phyloP scores from a whole-genome alignment of 495 filamentous ascomycete genomes.

The Aspergillus kassunensis region DNA sequence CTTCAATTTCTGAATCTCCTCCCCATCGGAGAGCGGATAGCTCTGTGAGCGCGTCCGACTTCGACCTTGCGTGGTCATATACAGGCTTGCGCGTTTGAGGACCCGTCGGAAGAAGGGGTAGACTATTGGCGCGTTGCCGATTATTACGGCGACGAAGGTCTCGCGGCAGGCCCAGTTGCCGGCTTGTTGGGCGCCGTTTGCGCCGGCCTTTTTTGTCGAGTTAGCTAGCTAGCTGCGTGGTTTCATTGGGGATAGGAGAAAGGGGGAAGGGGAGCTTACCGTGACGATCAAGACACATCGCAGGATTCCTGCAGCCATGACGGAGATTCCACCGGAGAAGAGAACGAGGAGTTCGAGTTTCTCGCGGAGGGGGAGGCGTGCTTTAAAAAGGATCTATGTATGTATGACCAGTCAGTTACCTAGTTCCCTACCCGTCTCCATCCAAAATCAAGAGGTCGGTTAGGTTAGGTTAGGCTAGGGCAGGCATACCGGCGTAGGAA shows the following conservation, averaged over 20 bases:
- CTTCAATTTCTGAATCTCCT: conserved; percentile 13
- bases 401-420: background rate
- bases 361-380: conserved; percentile 45
- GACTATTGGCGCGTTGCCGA: conserved; percentile 59
- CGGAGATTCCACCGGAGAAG: conserved; percentile 56
- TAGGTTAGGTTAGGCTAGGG: conserved; percentile 3
- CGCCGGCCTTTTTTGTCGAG: conserved; percentile 29
- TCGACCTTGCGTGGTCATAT: conserved; percentile 25
- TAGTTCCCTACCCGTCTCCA: too few relatives aligned
- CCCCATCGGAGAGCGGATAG: conserved; percentile 30
- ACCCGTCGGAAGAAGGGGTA: conserved; percentile 47
- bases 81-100: conserved; percentile 29
- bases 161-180: conserved; percentile 62
- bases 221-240: conserved; percentile 9
- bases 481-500: conserved; percentile 46
- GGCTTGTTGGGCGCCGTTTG: conserved; percentile 49
- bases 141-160: conserved; percentile 57
- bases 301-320: conserved; percentile 56
- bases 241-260: background rate
- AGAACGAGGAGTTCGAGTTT: conserved; percentile 53
- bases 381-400: conserved; percentile 46
- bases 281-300: conserved; percentile 56
- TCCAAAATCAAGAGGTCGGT: background rate
- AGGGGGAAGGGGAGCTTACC: conserved; percentile 24
- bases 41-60: conserved; percentile 13